Conservation (phyloP, 2,329 filamentous ascomycete genomes). For the Chrysoporthe austroafricana region DNA sequence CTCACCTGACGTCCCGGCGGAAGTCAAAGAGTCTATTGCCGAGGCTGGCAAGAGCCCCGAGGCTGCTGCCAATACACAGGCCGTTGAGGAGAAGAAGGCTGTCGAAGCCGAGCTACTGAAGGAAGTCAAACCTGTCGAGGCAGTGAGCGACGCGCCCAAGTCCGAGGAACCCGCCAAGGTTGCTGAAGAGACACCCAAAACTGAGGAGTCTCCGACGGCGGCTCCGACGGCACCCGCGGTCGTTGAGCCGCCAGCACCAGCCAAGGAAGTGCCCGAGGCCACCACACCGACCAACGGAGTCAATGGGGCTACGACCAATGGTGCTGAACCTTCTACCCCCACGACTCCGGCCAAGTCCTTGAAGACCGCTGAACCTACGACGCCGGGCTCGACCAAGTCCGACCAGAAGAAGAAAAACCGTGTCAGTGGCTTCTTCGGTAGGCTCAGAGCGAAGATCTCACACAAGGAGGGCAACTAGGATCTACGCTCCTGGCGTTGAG, state of each 20-base stretch:
- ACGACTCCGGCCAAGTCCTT: conserved; percentile 30
- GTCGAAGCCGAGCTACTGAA: conserved; percentile 75
- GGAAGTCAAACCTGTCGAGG: conserved; percentile 55
- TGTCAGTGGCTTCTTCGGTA: conserved; percentile 64
- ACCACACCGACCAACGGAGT: conserved; percentile 28
- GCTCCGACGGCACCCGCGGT: conserved; percentile 33
- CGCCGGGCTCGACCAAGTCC: conserved; percentile 37
- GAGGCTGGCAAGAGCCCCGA: conserved; percentile 68
- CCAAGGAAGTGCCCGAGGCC: conserved; percentile 31
- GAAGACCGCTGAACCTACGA: conserved; percentile 28
- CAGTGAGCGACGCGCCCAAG: conserved; percentile 36
- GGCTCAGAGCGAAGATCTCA: conserved; percentile 54
- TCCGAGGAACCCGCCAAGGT: conserved; percentile 30
- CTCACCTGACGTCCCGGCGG: conserved; percentile 55
- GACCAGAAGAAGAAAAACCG: conserved; percentile 69
- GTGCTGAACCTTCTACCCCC: conserved; percentile 29
- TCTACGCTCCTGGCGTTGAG: conserved; percentile 14
- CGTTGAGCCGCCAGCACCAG: conserved; percentile 30
- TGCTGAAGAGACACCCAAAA: conserved; percentile 33
- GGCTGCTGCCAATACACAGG: conserved; percentile 68
- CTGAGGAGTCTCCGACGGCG: conserved; percentile 27
- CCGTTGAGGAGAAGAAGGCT: conserved; percentile 74
- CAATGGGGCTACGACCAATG: conserved; percentile 28
- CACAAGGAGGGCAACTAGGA: conserved; percentile 35
- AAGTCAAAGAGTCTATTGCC: conserved; percentile 61